A percentile compares a stretch with the other conserved stretches of the same genome.
Conservation (phyloP, 2,329 filamentous ascomycete species). For the Cladosporium sphaerospermum region DNA sequence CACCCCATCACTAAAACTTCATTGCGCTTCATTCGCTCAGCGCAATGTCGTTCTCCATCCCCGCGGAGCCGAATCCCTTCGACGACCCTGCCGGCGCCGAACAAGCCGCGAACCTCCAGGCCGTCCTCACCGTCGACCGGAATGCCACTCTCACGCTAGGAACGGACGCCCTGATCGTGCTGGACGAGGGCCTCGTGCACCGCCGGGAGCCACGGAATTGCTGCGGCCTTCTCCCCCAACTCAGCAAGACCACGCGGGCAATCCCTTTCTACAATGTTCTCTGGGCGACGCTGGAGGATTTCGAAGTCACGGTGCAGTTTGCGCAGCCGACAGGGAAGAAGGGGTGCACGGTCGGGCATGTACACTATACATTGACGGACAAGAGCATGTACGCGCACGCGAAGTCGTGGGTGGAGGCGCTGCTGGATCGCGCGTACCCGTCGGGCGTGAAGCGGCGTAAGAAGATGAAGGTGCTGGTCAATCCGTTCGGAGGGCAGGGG, state of each 20-base stretch:
- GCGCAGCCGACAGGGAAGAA: slow-evolving; percentile 52
- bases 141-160: slow-evolving; percentile 56
- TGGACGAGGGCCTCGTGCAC: slow-evolving; percentile 52
- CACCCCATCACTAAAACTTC: background rate
- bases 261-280: slow-evolving; percentile 80
- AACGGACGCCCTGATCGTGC: slow-evolving; percentile 54
- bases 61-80: slow-evolving; percentile 23
- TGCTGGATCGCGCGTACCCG: slow-evolving; percentile 67
- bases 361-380: slow-evolving; percentile 54
- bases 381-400: slow-evolving; percentile 46
- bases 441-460: slow-evolving; percentile 58
- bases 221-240: slow-evolving; percentile 47
- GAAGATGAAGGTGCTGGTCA: slow-evolving; percentile 81
- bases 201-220: slow-evolving; percentile 43
- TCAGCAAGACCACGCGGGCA: slow-evolving; percentile 45
- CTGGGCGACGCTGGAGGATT: slow-evolving; percentile 63
- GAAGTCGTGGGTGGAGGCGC: slow-evolving; percentile 55
- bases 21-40: slow-evolving; percentile 27
- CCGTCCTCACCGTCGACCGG: slow-evolving; percentile 42
- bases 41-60: slow-evolving; percentile 12
- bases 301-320: slow-evolving; percentile 64
- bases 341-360: slow-evolving; percentile 53
- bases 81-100: slow-evolving; percentile 25
- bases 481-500: slow-evolving; percentile 84
- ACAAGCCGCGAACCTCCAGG: slow-evolving; percentile 9